Conservation (phyloP, 2,329 filamentous ascomycete genomes). For the Periconia macrospinosa region DNA sequence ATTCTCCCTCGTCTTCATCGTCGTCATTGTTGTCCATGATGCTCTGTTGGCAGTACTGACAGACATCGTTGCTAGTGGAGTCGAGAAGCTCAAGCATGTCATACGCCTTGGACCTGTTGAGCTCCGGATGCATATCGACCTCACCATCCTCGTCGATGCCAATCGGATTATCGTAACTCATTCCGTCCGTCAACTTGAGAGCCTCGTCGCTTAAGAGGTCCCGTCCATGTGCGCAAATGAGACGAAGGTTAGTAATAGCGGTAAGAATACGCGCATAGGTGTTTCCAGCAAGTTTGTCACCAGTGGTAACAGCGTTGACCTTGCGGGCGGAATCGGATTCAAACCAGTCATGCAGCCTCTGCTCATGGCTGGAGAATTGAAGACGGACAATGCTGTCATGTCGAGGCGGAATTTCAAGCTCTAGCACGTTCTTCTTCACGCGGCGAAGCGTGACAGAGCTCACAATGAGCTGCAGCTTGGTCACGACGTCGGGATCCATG, state of each 20-base stretch:
- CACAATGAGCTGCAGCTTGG: constrained; percentile 84
- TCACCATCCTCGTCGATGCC: constrained; percentile 81
- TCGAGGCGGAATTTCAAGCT: constrained; percentile 71
- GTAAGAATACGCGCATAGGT: constrained; percentile 94
- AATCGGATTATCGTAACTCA: constrained; percentile 83
- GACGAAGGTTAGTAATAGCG: constrained; percentile 82
- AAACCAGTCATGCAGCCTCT: constrained; percentile 80
- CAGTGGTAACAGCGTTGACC: constrained; percentile 71
- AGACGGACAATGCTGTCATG: constrained; percentile 73
- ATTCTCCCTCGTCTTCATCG: constrained; percentile 50
- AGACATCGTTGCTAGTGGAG: constrained; percentile 74
- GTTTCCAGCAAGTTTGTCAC: constrained; percentile 72
- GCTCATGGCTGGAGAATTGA: constrained; percentile 75
- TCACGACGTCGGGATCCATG: constrained; percentile 80
- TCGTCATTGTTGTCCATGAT: constrained; percentile 54
- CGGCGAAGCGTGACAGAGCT: constrained; percentile 93
- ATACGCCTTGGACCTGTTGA: constrained; percentile 75
- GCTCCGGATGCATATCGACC: constrained; percentile 52
- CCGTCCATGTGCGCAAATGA: constrained; percentile 92
- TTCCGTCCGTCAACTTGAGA: constrained; percentile 74
- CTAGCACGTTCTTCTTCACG: constrained; percentile 75
- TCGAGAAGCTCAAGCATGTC: constrained; percentile 83
- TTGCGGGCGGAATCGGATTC: constrained; percentile 77
- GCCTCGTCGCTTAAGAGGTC: constrained; percentile 87
- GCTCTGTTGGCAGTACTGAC: constrained; percentile 62